Evolutionary conservation across 176 grass and related monocot genomes (phyloP).

Genomic region (Oryza punctata): DNA sequence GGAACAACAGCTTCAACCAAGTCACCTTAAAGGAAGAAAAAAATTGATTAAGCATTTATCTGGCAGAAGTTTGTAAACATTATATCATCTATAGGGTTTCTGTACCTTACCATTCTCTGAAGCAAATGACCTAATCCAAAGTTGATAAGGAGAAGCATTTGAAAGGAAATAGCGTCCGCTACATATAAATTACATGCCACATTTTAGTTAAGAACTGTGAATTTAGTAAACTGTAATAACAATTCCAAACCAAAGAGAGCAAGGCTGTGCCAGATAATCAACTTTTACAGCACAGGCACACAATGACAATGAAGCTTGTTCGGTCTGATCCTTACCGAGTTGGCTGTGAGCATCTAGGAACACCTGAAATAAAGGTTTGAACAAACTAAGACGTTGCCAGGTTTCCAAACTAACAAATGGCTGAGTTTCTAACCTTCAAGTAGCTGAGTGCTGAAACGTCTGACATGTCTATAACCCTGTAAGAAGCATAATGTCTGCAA

Average conservation of each 20-base stretch:
- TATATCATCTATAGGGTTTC: constrained; percentile 11
- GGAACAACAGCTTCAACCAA: constrained; percentile 86
- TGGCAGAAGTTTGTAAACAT: constrained; percentile 25
- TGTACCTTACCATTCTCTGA: constrained; percentile 63
- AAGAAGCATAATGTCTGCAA: constrained; percentile 56
- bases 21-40: constrained; percentile 58
- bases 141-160: constrained; percentile 59
- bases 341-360: constrained; percentile 39
- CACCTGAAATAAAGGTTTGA: constrained; percentile 38
- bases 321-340: constrained; percentile 36
- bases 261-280: background rate
- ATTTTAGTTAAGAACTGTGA: background rate
- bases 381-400: constrained; percentile 20
- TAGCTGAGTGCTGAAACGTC: constrained; percentile 65
- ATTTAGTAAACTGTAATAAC: background rate
- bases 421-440: constrained; percentile 54
- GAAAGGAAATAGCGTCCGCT: constrained; percentile 51
- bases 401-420: constrained; percentile 17
- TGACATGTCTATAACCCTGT: constrained; percentile 51
- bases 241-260: constrained; percentile 19
- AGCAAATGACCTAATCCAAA: constrained; percentile 69
- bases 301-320: background rate
- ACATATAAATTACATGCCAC: constrained; percentile 11
- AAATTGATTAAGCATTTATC: constrained; percentile 11
- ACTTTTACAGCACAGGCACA: background rate